phyloP scores from a whole-genome alignment of 2,329 filamentous ascomycete species.

The Pseudogymnoascus sp. region DNA sequence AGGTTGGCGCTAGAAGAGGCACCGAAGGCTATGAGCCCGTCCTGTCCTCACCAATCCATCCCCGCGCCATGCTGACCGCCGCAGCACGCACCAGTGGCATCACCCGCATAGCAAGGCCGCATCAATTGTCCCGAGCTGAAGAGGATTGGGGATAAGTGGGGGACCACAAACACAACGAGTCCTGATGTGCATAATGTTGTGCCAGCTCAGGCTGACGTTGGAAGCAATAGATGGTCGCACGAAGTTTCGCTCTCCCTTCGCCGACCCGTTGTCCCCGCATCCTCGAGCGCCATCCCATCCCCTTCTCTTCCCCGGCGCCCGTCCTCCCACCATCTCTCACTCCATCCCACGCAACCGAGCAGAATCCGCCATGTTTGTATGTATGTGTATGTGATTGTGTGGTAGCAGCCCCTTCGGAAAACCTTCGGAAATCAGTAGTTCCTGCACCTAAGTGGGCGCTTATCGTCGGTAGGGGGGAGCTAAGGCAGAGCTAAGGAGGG shows the following conservation, averaged over 20 bases:
- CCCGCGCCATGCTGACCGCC: not conserved
- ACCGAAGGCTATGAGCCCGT: not conserved
- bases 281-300: not conserved
- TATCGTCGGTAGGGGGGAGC: not conserved
- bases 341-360: not conserved
- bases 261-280: not conserved
- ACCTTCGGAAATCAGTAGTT: slow-evolving; percentile 1
- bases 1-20: slow-evolving; percentile 1
- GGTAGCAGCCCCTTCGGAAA: not conserved
- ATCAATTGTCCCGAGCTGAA: not conserved
- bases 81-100: not conserved
- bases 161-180: not conserved
- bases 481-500: not conserved
- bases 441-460: slow-evolving; percentile 5
- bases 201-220: not conserved
- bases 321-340: not conserved
- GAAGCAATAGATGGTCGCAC: not conserved
- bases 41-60: not conserved
- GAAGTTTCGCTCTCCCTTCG: not conserved
- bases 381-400: not conserved
- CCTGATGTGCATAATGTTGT: not conserved
- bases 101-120: not conserved
- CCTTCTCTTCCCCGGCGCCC: not conserved
- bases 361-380: not conserved
- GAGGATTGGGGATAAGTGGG: not conserved